phyloP scores from a whole-genome alignment of 2,329 filamentous ascomycete species.

The Didymella keratinophila region DNA sequence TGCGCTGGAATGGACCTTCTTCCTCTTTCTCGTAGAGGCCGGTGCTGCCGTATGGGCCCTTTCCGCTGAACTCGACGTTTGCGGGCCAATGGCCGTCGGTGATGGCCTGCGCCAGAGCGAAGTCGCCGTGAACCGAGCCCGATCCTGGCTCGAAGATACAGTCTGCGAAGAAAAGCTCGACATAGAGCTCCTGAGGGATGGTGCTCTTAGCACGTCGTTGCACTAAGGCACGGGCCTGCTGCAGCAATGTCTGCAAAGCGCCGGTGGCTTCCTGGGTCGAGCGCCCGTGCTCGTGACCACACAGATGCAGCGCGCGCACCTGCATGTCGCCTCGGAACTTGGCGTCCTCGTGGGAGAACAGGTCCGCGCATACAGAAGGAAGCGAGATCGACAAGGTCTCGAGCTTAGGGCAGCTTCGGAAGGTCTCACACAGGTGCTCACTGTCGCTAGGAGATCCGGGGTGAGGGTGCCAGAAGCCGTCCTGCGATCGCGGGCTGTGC shows the following conservation, averaged over 20 bases:
- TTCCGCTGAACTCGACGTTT: conserved; percentile 49
- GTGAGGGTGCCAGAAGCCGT: conserved; percentile 61
- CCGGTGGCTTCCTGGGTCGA: conserved; percentile 47
- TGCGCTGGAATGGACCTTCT: conserved; percentile 52
- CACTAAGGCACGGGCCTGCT: conserved; percentile 54
- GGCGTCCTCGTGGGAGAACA: conserved; percentile 56
- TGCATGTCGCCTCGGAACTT: conserved; percentile 58
- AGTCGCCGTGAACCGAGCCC: conserved; percentile 58
- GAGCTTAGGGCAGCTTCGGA: conserved; percentile 57
- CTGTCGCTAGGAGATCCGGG: conserved; percentile 54
- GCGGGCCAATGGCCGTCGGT: conserved; percentile 54
- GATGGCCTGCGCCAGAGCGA: conserved; percentile 54
- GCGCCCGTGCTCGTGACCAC: conserved; percentile 51
- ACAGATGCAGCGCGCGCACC: conserved; percentile 59
- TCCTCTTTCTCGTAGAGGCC: conserved; percentile 60
- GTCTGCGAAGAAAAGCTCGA: conserved; percentile 61
- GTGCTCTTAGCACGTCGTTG: conserved; percentile 48
- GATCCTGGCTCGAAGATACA: conserved; percentile 60
- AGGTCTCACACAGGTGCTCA: conserved; percentile 59
- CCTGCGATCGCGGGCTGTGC: conserved; percentile 61
- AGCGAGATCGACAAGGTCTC: conserved; percentile 59
- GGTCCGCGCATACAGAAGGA: conserved; percentile 57
- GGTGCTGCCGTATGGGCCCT: conserved; percentile 60
- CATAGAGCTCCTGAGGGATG: conserved; percentile 51
- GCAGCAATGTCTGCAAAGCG: conserved; percentile 52